Evolutionary conservation across 2,329 filamentous ascomycete species (phyloP).

Genomic region (Epichloe coenophiala): DNA sequence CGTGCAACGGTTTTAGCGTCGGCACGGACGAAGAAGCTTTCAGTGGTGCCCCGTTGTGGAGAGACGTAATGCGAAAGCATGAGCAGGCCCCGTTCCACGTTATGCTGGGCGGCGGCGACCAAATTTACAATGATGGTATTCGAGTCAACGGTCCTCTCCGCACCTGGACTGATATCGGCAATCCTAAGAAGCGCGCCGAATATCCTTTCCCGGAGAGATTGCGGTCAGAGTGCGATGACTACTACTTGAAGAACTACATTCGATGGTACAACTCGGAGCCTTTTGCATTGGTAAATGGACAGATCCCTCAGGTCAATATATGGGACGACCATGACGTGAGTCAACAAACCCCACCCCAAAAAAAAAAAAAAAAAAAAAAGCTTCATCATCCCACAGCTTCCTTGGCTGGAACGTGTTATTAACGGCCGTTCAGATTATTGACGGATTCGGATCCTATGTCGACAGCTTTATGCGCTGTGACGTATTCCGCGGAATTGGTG

Average conservation of each 20-base stretch:
- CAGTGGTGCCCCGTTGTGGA: constrained; percentile 88
- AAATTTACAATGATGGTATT: constrained; percentile 93
- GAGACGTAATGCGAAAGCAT: constrained; percentile 78
- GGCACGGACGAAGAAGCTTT: constrained; percentile 75
- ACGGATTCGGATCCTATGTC: constrained; percentile 88
- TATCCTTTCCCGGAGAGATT: constrained; percentile 67
- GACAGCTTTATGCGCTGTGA: constrained; percentile 87
- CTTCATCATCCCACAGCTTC: not conserved
- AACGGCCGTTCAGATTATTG: constrained; percentile 54
- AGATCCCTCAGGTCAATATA: constrained; percentile 92
- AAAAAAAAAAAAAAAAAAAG: too few species aligned
- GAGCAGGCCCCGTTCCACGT: constrained; percentile 77
- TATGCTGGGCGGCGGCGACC: constrained; percentile 88
- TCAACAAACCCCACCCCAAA: constrained; percentile 15
- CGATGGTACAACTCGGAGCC: constrained; percentile 70
- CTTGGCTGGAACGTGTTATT: not conserved
- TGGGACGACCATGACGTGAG: constrained; percentile 88
- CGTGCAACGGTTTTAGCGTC: constrained; percentile 90
- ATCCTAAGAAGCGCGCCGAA: constrained; percentile 67
- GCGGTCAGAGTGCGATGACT: constrained; percentile 72
- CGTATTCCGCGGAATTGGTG: constrained; percentile 85
- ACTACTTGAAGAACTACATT: constrained; percentile 86
- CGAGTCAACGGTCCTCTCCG: constrained; percentile 71
- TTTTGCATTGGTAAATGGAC: constrained; percentile 74
- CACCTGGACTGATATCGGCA: constrained; percentile 71